These are phyloP conservation scores for Thozetella sp. DNA, from an alignment of 495 filamentous ascomycete genomes.

Conservation along the genomic window DNA sequence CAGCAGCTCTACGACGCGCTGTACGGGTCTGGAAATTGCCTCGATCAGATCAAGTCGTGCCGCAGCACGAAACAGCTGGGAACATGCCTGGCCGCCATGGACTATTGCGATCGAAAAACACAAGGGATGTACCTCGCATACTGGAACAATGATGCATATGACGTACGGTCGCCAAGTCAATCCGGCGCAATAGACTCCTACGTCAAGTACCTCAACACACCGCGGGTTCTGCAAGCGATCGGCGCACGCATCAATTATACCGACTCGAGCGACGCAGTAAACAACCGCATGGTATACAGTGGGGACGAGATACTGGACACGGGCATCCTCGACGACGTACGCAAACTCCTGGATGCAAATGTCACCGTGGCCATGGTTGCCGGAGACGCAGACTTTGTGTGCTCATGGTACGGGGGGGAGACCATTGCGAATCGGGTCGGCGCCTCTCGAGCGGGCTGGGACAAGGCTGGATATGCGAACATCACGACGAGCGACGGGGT, in stretches of 20 bases:
- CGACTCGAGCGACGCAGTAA: slow-evolving; percentile 44
- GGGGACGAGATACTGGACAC: slow-evolving; percentile 59
- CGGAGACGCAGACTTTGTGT: slow-evolving; percentile 67
- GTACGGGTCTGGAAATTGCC: slow-evolving; percentile 64
- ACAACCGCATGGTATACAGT: slow-evolving; percentile 52
- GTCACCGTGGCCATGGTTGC: slow-evolving; percentile 57
- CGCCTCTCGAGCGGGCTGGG: slow-evolving; percentile 47
- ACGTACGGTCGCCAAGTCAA: slow-evolving; percentile 57
- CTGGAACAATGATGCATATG: slow-evolving; percentile 60
- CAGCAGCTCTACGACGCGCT: slow-evolving; percentile 59
- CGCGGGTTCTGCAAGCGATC: slow-evolving; percentile 56
- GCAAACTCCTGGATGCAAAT: slow-evolving; percentile 47
- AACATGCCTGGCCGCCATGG: slow-evolving; percentile 37
- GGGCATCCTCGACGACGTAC: slow-evolving; percentile 50
- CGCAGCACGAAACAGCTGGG: slow-evolving; percentile 20
- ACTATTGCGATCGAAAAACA: slow-evolving; percentile 56
- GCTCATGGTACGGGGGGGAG: slow-evolving; percentile 59
- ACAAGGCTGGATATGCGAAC: slow-evolving; percentile 54
- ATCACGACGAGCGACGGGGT: slow-evolving; percentile 55
- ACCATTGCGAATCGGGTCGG: slow-evolving; percentile 47
- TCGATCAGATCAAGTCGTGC: slow-evolving; percentile 59
- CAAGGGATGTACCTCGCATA: slow-evolving; percentile 54
- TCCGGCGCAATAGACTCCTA: slow-evolving; percentile 64
- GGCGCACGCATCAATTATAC: slow-evolving; percentile 62
- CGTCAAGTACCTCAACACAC: slow-evolving; percentile 56